Evolutionary conservation across 768 basidiomycete species (phyloP).

Genomic region (Rhizopogon roseolus): DNA sequence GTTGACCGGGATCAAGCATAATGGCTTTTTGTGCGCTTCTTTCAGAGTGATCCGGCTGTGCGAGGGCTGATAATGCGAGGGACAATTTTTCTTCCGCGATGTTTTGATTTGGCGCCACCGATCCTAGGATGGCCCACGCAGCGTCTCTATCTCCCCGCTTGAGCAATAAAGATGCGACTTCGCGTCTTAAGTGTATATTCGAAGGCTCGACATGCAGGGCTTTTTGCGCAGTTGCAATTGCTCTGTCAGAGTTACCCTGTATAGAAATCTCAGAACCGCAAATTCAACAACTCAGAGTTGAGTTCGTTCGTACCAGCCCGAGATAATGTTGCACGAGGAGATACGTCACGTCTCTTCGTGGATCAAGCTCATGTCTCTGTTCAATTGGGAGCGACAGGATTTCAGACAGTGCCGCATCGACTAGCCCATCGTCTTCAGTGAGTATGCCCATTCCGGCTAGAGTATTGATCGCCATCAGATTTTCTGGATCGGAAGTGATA

Average conservation of each 20-base stretch:
- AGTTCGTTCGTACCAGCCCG: conserved; percentile 50
- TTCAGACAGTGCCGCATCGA: conserved; percentile 86
- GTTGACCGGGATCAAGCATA: conserved; percentile 46
- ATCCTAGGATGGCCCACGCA: conserved; percentile 44
- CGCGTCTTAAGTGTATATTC: conserved; percentile 40
- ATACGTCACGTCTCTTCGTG: conserved; percentile 62
- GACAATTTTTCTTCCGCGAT: conserved; percentile 34
- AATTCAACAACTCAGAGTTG: not conserved
- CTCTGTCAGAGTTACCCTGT: conserved; percentile 46
- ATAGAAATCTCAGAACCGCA: not conserved
- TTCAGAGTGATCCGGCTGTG: conserved; percentile 29
- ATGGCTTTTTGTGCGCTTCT: conserved; percentile 58
- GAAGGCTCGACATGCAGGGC: conserved; percentile 56
- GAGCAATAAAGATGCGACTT: conserved; percentile 52
- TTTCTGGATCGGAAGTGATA: conserved; percentile 72
- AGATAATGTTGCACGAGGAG: conserved; percentile 71
- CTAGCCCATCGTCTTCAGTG: conserved; percentile 68
- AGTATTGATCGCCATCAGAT: conserved; percentile 74
- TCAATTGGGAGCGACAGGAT: conserved; percentile 67
- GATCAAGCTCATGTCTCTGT: conserved; percentile 62
- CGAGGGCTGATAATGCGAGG: conserved; percentile 48
- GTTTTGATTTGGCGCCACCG: conserved; percentile 23
- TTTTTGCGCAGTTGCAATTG: conserved; percentile 50
- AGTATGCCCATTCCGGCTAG: conserved; percentile 89
- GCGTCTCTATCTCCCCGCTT: conserved; percentile 37